phyloP scores from a whole-genome alignment of 495 filamentous ascomycete species.

The Daldinia caldariorum region DNA sequence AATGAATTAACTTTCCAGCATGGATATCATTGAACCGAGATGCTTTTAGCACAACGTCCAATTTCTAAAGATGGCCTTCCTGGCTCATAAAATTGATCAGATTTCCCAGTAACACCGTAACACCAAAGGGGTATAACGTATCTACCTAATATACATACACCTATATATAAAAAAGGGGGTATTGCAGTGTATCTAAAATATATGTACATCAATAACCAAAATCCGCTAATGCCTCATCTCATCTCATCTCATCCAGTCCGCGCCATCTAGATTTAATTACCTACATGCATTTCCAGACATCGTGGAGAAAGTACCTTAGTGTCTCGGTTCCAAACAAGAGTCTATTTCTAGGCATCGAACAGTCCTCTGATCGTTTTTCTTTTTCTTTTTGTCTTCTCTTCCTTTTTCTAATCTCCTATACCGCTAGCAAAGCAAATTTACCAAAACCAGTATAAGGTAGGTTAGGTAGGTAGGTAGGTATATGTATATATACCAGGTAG shows the following conservation, averaged over 20 bases:
- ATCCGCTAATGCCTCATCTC: not conserved
- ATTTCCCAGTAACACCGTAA: not conserved
- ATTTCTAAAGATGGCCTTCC: not conserved
- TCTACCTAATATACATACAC: too few relatives aligned
- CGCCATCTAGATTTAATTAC: not conserved
- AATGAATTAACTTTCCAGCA: not conserved
- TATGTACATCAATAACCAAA: not conserved
- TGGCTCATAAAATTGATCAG: not conserved
- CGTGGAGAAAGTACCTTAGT: too few relatives aligned
- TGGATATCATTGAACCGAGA: not conserved
- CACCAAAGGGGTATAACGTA: not conserved
- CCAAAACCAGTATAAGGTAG: not conserved
- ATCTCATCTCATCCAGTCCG: not conserved
- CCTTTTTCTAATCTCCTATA: too few relatives aligned
- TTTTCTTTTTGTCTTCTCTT: not conserved
- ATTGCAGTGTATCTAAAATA: not conserved
- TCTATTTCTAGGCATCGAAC: not conserved
- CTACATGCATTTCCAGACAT: conserved; percentile 2
- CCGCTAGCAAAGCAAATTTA: not conserved
- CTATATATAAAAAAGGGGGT: not conserved
- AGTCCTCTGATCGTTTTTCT: not conserved
- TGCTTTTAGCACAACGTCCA: not conserved
- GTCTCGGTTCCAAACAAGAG: not conserved
- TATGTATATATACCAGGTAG: too few relatives aligned
- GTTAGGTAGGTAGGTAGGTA: too few relatives aligned